These are phyloP conservation scores for Cyclanthera cordifolia DNA, from an alignment of 306 rosid genomes.

Conservation along the genomic window DNA sequence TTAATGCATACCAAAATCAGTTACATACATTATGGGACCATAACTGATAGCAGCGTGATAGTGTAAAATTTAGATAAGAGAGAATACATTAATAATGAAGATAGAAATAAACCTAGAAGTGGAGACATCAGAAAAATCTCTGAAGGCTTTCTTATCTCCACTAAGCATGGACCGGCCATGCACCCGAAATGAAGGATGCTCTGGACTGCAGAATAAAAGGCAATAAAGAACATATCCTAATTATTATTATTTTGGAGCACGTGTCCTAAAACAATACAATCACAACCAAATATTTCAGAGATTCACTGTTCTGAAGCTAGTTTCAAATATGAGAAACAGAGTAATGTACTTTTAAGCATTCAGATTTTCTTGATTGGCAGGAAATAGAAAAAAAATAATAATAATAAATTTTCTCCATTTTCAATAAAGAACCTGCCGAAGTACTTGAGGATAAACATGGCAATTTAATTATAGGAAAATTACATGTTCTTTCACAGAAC, in stretches of 20 bases:
- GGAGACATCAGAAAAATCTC: constrained; percentile 72
- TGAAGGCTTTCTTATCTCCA: constrained; percentile 71
- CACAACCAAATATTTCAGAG: background rate
- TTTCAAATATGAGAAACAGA: background rate
- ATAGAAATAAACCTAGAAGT: constrained; percentile 61
- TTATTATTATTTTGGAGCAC: background rate
- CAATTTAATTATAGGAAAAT: background rate
- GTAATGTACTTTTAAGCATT: background rate
- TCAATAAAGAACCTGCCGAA: background rate
- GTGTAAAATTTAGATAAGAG: background rate
- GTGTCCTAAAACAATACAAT: background rate
- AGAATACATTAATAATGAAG: constrained; percentile 12
- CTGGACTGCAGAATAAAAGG: constrained; percentile 48
- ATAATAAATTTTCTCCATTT: background rate
- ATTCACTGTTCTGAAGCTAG: background rate
- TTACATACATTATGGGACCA: background rate
- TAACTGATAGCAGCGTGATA: background rate
- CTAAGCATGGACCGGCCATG: constrained; percentile 91
- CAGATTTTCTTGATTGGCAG: background rate
- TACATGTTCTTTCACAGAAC: background rate
- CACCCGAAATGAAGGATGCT: constrained; percentile 81
- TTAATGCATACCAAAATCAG: background rate
- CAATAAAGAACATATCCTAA: background rate
- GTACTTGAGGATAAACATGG: background rate
- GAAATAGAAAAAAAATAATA: background rate